phyloP scores from a whole-genome alignment of 371 early-diverging fungal species.

The Lichtheimia ornata region DNA sequence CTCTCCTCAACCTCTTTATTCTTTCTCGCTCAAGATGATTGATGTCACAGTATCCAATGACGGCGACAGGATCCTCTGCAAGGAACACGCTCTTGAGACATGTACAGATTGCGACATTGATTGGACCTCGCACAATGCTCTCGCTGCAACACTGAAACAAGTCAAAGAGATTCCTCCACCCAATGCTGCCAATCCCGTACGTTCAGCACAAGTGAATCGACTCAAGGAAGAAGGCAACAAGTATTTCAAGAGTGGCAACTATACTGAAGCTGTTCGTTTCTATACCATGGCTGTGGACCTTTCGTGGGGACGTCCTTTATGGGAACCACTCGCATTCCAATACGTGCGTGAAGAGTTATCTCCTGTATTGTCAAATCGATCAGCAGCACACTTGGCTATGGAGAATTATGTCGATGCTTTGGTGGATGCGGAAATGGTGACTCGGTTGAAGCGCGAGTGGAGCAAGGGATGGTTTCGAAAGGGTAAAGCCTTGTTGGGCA shows the following conservation, averaged over 20 bases:
- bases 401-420: conserved; percentile 72
- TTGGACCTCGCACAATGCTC: conserved; percentile 51
- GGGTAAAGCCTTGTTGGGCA: conserved; percentile 71
- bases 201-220: conserved; percentile 64
- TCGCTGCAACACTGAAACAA: conserved; percentile 54
- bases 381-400: conserved; percentile 69
- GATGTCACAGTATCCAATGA: conserved; percentile 23
- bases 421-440: conserved; percentile 76
- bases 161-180: conserved; percentile 71
- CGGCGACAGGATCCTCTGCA: conserved; percentile 53
- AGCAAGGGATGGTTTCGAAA: conserved; percentile 82
- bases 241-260: conserved; percentile 64
- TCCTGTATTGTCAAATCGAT: conserved; percentile 71
- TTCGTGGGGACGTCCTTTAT: conserved; percentile 73
- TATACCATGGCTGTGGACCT: conserved; percentile 76
- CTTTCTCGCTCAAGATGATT: background rate
- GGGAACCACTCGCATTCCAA: conserved; percentile 71
- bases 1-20: background rate
- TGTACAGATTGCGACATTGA: conserved; percentile 52
- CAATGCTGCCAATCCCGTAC: conserved; percentile 61
- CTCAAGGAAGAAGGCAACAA: conserved; percentile 80
- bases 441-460: conserved; percentile 75
- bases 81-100: conserved; percentile 43
- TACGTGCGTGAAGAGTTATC: conserved; percentile 71
- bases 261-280: conserved; percentile 68